Base-by-base conservation (phyloP, 768 basidiomycete genomes). In the Candolleomyces efflorescens region DNA sequence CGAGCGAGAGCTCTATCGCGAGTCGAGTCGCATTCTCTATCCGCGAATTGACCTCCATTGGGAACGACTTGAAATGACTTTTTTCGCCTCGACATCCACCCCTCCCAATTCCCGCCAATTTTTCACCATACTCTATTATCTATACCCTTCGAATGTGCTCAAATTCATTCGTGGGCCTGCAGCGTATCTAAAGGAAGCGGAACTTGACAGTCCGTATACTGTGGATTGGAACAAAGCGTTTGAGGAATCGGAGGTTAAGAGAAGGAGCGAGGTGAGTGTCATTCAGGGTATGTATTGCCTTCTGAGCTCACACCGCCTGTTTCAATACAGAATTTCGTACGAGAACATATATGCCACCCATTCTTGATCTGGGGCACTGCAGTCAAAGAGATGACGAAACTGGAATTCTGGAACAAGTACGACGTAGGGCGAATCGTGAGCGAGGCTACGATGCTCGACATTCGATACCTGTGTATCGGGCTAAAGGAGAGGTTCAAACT, bases 101-200 rank as follows among this genome's bases (percentile, higher is more conserved):
- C 73, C 82, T 1, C 89, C 90, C 17, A 81, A 83, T 3, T 79
- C 84, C 15, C 79, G 83, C 18, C 79, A 75, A 45, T 90, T 83
- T 65, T 94, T 94, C 72, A 86, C 87, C 2, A 80, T 80, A 46
- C 75, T 97, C 60, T 96, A 95, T 72, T 94, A 92, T 64, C 82
- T 94, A 49, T 97, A 92, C 75, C 94, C 94, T 1, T 90, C 87
- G 72, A 97, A 95, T 73, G 78, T 90, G 43, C 75, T 96, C 58
- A 82, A 80, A 54, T 97, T 97, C 69, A 71, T 94, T 54, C 83
- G 85, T 53, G 74, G 78, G 51, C 91, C 94, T 1, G 76, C 78
- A 9, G 69, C 71, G 38, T 94, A 92, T 63, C 71, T 97, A 17
- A 70, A 68, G 7, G 78, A 81, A 23, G 79, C 73, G 62, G 65